Conservation (phyloP, 306 rosid genomes). For the Dryas octopetala region DNA sequence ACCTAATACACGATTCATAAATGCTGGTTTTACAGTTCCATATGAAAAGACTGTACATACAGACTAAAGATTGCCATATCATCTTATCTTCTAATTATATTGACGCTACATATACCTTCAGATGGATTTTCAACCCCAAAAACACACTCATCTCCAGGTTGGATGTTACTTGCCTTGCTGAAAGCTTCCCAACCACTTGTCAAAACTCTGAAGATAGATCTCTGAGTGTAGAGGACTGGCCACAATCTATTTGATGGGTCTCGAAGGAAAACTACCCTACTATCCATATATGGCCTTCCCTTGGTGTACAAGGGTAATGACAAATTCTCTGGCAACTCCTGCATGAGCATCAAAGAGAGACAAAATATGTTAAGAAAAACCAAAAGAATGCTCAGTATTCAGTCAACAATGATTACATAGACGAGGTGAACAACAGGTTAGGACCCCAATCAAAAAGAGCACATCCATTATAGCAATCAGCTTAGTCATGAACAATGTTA, state of each 20-base stretch:
- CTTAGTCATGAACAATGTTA: background rate
- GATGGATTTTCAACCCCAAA: constrained; percentile 31
- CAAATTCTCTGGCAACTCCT: constrained; percentile 49
- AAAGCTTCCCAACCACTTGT: constrained; percentile 54
- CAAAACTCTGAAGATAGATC: constrained; percentile 15
- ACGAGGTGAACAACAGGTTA: background rate
- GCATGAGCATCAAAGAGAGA: constrained; percentile 3
- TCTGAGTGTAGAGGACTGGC: constrained; percentile 51
- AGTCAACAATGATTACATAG: background rate
- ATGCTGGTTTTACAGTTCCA: background rate
- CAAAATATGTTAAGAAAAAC: constrained; percentile 13
- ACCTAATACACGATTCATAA: background rate
- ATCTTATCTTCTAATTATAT: constrained; percentile 18
- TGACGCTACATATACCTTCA: constrained; percentile 27
- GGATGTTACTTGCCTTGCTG: constrained; percentile 40
- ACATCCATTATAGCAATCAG: background rate
- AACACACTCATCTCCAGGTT: constrained; percentile 43
- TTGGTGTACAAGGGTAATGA: background rate
- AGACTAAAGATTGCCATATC: background rate
- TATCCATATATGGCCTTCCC: background rate
- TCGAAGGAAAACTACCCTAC: constrained; percentile 40
- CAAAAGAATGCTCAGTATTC: background rate
- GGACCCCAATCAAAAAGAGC: background rate
- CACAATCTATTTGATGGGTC: constrained; percentile 46
- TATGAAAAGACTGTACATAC: background rate